Evolutionary conservation across 2,329 filamentous ascomycete species (phyloP).

Genomic region (Zalaria obscura): DNA sequence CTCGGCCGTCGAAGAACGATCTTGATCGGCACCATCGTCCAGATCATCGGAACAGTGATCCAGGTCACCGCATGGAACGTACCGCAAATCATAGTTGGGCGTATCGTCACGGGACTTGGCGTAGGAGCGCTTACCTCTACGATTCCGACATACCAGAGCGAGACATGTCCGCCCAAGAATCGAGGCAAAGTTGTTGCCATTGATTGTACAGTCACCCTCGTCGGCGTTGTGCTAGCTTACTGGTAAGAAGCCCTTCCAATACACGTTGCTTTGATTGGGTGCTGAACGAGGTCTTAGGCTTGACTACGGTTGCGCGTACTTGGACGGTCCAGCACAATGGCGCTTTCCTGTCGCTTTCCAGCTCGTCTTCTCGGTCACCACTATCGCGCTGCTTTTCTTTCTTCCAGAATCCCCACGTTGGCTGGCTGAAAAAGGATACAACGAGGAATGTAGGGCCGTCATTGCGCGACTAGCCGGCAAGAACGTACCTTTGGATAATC

Average conservation of each 20-base stretch:
- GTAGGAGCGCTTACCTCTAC: constrained; percentile 37
- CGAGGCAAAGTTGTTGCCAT: too few species aligned
- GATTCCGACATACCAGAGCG: constrained; percentile 37
- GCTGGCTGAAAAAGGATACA: constrained; percentile 26
- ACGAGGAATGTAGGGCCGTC: constrained; percentile 25
- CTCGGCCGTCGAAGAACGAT: constrained; percentile 37
- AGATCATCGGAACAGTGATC: constrained; percentile 31
- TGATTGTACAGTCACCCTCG: too few species aligned
- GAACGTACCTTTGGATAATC: constrained; percentile 25
- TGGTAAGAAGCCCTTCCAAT: too few species aligned
- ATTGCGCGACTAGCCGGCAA: constrained; percentile 32
- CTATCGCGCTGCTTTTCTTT: constrained; percentile 29
- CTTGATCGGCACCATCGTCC: constrained; percentile 30
- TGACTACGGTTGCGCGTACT: too few species aligned
- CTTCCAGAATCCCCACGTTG: constrained; percentile 35
- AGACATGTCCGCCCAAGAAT: constrained; percentile 9
- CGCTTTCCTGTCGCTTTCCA: constrained; percentile 30
- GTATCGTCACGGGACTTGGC: constrained; percentile 33
- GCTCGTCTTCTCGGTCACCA: constrained; percentile 25
- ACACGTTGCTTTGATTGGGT: too few species aligned
- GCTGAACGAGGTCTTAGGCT: too few species aligned
- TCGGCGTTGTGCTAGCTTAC: too few species aligned
- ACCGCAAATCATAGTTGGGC: constrained; percentile 33
- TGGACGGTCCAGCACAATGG: constrained; percentile 14
- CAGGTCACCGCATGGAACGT: constrained; percentile 28